Base-by-base conservation (phyloP, 306 rosid genomes). In the Nissolia schottii region DNA sequence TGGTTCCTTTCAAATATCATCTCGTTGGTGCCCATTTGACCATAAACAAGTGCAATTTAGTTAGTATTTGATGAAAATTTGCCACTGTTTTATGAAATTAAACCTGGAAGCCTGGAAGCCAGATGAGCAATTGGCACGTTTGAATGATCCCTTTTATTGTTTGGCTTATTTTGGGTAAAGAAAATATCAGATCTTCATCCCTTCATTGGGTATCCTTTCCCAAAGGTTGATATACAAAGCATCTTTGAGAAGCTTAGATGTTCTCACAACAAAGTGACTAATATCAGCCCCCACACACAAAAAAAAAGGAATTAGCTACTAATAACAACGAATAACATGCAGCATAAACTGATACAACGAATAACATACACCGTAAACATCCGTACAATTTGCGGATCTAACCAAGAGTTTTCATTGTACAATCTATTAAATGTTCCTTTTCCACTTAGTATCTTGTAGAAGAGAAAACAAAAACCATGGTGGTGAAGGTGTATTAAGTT, bases 401-500 rank as follows among this genome's bases (percentile, higher is more conserved):
- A 60, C 62, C 37, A 48, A 9, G 24, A 69, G 15, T 1, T 13
- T 3, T 18, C 2, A 41, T 64, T 2, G 18, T 16, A n/a, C 14
- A 66, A 10, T 16, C 32, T 46, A 69, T n/a, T 7, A 64, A 2
- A 4, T 49, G 27, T 5, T 19, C 23, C 22, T 57, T 7, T 57
- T 7, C 46, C 6, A 8, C 6, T 53, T 31, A n/a, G 16, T 40
- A 16, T 46, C 14, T 14, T 37, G 10, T 41, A 32, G 7, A 49
- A 48, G 3, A 67, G 28, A 59, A 72, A 80, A 74, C 13, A 1
- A 14, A 14, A 43, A 68, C 25, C 49, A 85, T 85, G 89, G 84
- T 68, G 20, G 86, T 81, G 62, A 85, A 81, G 80, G 77, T 85
- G 55, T 81, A 79, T n/a, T n/a, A n/a, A n/a, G n/a, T n/a, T n/a